Conservation (phyloP, 345 rosid genomes). For the Eucalyptus sp. region DNA sequence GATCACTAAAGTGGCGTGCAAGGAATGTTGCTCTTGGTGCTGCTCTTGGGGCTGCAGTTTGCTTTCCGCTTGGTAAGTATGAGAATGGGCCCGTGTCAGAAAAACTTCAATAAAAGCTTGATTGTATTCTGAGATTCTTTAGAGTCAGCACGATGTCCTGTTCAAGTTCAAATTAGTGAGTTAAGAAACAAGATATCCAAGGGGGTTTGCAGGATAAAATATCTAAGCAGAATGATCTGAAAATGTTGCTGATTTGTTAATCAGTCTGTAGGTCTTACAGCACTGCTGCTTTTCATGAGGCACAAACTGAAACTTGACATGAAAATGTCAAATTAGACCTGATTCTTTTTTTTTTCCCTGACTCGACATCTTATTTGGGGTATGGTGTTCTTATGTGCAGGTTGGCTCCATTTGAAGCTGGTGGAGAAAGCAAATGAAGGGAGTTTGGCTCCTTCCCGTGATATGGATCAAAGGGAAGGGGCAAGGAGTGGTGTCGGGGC, state of each 20-base stretch:
- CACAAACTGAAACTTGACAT: background rate
- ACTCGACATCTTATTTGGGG: background rate
- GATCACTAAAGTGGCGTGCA: slow-evolving; percentile 70
- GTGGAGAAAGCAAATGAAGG: slow-evolving; percentile 80
- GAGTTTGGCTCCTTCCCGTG: slow-evolving; percentile 1
- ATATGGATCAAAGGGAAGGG: slow-evolving; percentile 10
- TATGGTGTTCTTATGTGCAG: slow-evolving; percentile 9
- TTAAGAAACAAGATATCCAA: background rate
- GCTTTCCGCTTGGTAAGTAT: slow-evolving; percentile 67
- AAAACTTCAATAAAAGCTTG: background rate
- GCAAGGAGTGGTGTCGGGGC: slow-evolving; percentile 62
- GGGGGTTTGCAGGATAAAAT: background rate
- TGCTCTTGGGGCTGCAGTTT: slow-evolving; percentile 60
- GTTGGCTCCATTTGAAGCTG: slow-evolving; percentile 85
- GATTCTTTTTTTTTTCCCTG: background rate
- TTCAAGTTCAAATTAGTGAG: background rate
- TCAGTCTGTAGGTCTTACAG: background rate
- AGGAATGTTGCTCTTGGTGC: slow-evolving; percentile 81
- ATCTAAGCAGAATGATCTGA: background rate
- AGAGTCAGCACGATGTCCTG: background rate
- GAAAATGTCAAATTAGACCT: background rate
- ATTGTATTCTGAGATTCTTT: background rate
- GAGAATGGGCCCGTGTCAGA: background rate
- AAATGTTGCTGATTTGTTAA: background rate
- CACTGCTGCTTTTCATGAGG: background rate